Percentiles rank a stretch among this genome's conserved stretches.
Conservation (phyloP, 2,329 filamentous ascomycete species). For the Botrytis byssoidea region DNA sequence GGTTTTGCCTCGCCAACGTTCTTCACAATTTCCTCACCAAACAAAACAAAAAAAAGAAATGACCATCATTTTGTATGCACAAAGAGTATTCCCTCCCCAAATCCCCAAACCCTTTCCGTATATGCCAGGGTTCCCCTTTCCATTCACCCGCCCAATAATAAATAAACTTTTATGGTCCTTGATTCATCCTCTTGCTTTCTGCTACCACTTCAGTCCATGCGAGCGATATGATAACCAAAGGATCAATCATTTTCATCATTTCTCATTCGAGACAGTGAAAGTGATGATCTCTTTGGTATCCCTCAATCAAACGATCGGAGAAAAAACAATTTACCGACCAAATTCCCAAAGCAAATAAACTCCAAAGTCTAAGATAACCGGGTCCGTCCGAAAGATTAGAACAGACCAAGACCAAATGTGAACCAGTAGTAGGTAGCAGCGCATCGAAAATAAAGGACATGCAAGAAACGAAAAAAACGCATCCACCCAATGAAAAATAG, state of each 20-base stretch:
- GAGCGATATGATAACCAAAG: constrained; percentile 6
- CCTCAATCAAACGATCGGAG: background rate
- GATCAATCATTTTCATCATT: background rate
- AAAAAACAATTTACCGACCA: constrained; percentile 5
- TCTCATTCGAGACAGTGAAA: background rate
- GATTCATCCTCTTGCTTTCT: constrained; percentile 11
- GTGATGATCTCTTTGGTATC: background rate
- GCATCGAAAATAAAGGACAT: constrained; percentile 8
- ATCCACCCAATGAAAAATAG: constrained; percentile 7
- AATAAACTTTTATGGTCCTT: constrained; percentile 8
- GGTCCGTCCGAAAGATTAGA: constrained; percentile 10
- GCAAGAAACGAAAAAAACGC: constrained; percentile 7
- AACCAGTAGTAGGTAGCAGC: background rate
- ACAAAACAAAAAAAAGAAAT: background rate
- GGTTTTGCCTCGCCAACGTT: background rate
- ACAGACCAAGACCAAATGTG: constrained; percentile 10
- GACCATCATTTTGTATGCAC: constrained; percentile 16
- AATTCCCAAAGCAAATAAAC: constrained; percentile 3
- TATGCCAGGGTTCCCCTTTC: constrained; percentile 8
- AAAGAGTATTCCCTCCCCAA: constrained; percentile 4
- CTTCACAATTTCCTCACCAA: background rate
- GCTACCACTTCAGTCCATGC: background rate
- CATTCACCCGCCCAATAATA: constrained; percentile 8
- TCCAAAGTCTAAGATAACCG: constrained; percentile 14
- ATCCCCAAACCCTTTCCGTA: background rate